Evolutionary conservation across 805 yeast genomes (phyloP).

Genomic region (Nakazawaea anatomiae): DNA sequence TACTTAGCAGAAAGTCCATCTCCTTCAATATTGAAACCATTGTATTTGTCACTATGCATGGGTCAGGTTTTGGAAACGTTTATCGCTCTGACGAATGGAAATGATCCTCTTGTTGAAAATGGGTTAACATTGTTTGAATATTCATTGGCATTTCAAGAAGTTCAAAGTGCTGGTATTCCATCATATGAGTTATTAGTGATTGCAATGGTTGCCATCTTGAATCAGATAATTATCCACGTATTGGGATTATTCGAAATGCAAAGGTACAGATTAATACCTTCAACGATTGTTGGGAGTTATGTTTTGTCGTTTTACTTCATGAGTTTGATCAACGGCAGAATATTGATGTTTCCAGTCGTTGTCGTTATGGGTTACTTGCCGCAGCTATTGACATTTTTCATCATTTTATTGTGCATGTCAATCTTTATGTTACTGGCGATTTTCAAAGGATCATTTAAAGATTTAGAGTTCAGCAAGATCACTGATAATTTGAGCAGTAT

Average conservation of each 20-base stretch:
- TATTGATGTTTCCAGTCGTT: constrained; percentile 46
- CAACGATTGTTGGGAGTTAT: constrained; percentile 49
- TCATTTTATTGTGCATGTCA: constrained; percentile 44
- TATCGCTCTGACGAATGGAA: constrained; percentile 50
- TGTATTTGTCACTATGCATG: constrained; percentile 50
- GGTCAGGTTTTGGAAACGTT: constrained; percentile 66
- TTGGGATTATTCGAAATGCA: constrained; percentile 51
- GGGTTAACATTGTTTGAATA: constrained; percentile 73
- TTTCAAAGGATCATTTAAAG: constrained; percentile 39
- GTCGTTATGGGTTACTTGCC: constrained; percentile 61
- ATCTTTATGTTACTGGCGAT: constrained; percentile 56
- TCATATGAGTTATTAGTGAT: constrained; percentile 46
- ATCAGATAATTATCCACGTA: constrained; percentile 57
- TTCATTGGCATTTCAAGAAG: constrained; percentile 72
- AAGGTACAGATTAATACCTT: constrained; percentile 55
- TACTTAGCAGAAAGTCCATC: constrained; percentile 36
- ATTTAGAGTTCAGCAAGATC: constrained; percentile 27
- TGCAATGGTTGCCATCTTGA: constrained; percentile 49
- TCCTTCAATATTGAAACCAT: constrained; percentile 50
- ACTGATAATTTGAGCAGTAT: constrained; percentile 27
- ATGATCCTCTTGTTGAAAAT: constrained; percentile 52
- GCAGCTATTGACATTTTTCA: constrained; percentile 47
- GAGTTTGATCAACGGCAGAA: constrained; percentile 32
- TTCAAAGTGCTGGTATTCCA: constrained; percentile 43
- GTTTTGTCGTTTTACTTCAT: constrained; percentile 43